phyloP scores from a whole-genome alignment of 768 basidiomycete genomes.

The Auriscalpium vulgare region DNA sequence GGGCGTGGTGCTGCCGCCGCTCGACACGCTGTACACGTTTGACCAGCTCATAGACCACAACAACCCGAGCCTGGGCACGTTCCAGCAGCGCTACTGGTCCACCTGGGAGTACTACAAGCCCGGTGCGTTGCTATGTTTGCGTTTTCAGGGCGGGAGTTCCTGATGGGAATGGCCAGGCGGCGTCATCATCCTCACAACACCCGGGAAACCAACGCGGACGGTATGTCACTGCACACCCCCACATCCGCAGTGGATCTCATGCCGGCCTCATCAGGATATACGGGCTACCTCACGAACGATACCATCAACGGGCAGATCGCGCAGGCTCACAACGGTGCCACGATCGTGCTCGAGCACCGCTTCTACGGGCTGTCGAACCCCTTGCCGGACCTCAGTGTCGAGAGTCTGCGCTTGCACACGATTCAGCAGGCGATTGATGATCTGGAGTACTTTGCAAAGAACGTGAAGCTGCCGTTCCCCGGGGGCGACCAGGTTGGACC shows the following conservation, averaged over 20 bases:
- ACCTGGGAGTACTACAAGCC: constrained; percentile 57
- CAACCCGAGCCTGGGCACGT: constrained; percentile 59
- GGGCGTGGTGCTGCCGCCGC: constrained; percentile 24
- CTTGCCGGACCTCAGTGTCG: constrained; percentile 45
- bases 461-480: too few species aligned
- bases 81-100: constrained; percentile 68
- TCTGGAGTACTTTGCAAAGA: too few species aligned
- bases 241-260: too few species aligned
- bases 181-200: constrained; percentile 56
- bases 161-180: constrained; percentile 26
- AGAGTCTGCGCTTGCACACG: constrained; percentile 52
- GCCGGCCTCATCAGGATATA: too few species aligned
- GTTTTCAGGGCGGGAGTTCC: too few species aligned
- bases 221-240: constrained; percentile 17
- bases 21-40: constrained; percentile 40
- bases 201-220: constrained; percentile 55
- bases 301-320: constrained; percentile 61
- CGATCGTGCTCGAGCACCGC: constrained; percentile 61
- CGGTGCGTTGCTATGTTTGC: constrained; percentile 15
- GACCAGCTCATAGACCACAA: constrained; percentile 46
- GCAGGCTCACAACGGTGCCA: constrained; percentile 54
- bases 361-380: constrained; percentile 77
- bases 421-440: too few species aligned
- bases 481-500: too few species aligned
- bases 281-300: constrained; percentile 32